These are phyloP conservation scores for Fusarium annulatum DNA, from an alignment of 2,329 filamentous ascomycete genomes.

Conservation along the genomic window DNA sequence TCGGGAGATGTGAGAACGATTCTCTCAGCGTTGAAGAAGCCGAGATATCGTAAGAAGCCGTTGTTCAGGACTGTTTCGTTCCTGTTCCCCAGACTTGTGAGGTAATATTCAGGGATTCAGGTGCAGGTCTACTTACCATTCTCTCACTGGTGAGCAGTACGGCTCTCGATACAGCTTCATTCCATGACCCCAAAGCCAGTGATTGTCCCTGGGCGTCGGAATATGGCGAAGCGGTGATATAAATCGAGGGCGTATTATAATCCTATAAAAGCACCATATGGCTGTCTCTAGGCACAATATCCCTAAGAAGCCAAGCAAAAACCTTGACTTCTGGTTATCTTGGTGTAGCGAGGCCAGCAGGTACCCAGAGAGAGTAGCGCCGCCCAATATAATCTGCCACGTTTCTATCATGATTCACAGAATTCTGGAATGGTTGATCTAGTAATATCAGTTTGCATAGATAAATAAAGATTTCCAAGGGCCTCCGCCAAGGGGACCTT, in stretches of 20 bases:
- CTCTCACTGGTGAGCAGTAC: slow-evolving; percentile 57
- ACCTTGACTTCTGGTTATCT: neutral
- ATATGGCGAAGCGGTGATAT: slow-evolving; percentile 62
- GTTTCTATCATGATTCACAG: neutral
- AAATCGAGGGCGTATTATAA: slow-evolving; percentile 60
- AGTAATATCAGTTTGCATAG: rapidly evolving
- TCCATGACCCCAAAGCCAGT: slow-evolving; percentile 61
- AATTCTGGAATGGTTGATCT: rapidly evolving
- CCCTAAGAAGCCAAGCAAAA: neutral
- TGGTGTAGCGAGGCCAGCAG: neutral
- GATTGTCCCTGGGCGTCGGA: slow-evolving; percentile 56
- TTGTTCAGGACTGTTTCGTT: slow-evolving; percentile 71
- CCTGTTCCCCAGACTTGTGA: slow-evolving; percentile 55
- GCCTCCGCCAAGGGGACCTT: neutral
- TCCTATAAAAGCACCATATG: slow-evolving; percentile 52
- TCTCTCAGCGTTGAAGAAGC: slow-evolving; percentile 70
- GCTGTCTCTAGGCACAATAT: slow-evolving; percentile 13
- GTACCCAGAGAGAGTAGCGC: neutral
- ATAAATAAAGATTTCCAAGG: no score
- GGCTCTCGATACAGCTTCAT: slow-evolving; percentile 51
- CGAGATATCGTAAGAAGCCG: slow-evolving; percentile 74
- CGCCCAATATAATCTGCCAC: neutral
- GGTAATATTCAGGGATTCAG: no score
- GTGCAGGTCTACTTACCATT: slow-evolving; percentile 55
- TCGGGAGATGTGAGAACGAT: slow-evolving; percentile 70